Percentiles rank a stretch among this genome's conserved stretches.
These are phyloP conservation scores for Comarum palustre DNA, from an alignment of 306 rosid species.

Conservation along the genomic window DNA sequence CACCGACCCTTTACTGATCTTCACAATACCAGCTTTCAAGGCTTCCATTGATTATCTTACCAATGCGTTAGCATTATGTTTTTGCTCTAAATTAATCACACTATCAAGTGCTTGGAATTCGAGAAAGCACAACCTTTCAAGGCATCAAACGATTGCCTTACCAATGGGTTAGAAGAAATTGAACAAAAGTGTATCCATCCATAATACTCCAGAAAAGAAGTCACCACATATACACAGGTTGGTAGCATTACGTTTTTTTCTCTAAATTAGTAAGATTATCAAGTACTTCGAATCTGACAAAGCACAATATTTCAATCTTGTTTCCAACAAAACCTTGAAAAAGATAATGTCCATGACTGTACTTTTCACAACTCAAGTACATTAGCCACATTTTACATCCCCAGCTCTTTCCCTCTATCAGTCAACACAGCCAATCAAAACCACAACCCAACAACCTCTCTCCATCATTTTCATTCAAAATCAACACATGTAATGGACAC, in stretches of 20 bases:
- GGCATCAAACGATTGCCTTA: neutral
- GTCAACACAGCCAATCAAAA: conserved; percentile 10
- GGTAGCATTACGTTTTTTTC: neutral
- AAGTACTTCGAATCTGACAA: neutral
- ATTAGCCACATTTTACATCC: conserved; percentile 8
- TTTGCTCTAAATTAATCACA: too few relatives aligned
- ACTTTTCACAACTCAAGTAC: neutral
- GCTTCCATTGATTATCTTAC: neutral
- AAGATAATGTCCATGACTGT: neutral
- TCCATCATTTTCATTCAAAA: conserved; percentile 2
- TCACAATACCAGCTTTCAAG: neutral
- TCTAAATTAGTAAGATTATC: neutral
- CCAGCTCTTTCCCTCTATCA: conserved; percentile 9
- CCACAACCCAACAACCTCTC: neutral
- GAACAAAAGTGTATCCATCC: neutral
- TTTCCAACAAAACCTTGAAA: neutral
- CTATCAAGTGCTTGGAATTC: too few relatives aligned
- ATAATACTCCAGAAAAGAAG: neutral
- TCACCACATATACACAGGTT: neutral
- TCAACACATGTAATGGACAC: neutral
- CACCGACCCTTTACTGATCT: neutral
- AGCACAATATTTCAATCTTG: neutral
- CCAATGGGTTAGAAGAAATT: neutral
- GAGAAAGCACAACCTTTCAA: too few relatives aligned
- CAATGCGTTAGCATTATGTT: too few relatives aligned